Evolutionary conservation across 2,329 filamentous ascomycete genomes (phyloP), one percentile per base, ranked within the genome.

Genomic region (Phaeoacremonium minimum): DNA sequence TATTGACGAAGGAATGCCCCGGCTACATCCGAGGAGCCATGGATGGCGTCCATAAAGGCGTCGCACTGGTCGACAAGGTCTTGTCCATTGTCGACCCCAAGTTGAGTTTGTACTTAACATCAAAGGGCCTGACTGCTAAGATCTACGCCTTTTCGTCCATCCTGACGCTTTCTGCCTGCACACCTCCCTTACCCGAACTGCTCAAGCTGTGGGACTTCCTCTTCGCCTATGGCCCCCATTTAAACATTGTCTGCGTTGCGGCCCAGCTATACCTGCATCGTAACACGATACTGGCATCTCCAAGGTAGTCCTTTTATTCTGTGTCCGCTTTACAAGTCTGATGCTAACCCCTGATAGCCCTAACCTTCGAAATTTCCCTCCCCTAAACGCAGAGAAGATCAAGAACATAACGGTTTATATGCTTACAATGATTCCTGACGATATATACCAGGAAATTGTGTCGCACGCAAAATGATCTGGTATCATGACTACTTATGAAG

Each of bases 141-240:
- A 85, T 98, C 37, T 98, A 97, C 57, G 93, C 91, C 3, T 98
- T 98, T 53, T 88, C 93, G 2, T 94, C 87, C 2, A 93, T 98
- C 1, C 69, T 97, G 45, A 98, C 93, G 0, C 75, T 98, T 34
- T 96, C 89, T 55, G 93, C 93, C 17, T 97, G 93, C 60, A 98
- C 93, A 13, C 93, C 93, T 13, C 93, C 93, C 3, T 63, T 98
- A 37, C 91, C 91, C 0, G 91, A 98, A 62, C 93, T 98, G 1
- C 64, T 98, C 37, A 79, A 86, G 44, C 73, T 98, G 3, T 98
- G 93, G 93, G 93, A 98, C 58, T 98, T 98, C 50, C 64, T 98
- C 15, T 95, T 98, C 54, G 91, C 93, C 0, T 98, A 96, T 49
- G 93, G 93, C 0, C 83, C 89, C 22, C 93, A 98, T 59, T 62